These are phyloP conservation scores for Colletotrichum sublineola DNA, from an alignment of 2,329 filamentous ascomycete genomes.

Conservation along the genomic window DNA sequence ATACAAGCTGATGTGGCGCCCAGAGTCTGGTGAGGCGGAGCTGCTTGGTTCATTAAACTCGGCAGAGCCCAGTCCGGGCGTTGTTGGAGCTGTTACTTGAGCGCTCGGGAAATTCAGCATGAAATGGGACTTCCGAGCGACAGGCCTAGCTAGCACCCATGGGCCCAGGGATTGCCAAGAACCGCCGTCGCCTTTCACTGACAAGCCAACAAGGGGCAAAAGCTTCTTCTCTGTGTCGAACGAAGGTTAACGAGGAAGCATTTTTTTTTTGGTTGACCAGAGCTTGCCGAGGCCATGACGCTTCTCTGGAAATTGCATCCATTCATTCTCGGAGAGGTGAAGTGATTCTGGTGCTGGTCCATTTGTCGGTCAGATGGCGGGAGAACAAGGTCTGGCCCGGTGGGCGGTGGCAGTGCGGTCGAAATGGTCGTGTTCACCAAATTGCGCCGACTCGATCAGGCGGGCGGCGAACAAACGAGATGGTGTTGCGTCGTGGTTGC, in stretches of 20 bases:
- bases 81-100: constrained; percentile 17
- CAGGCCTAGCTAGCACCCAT: neutral
- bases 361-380: neutral
- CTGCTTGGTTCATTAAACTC: constrained; percentile 25
- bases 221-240: constrained; percentile 18
- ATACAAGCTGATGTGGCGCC: constrained; percentile 22
- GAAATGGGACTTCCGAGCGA: constrained; percentile 3
- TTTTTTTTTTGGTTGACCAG: constrained; percentile 3
- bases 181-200: neutral
- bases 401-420: constrained; percentile 22
- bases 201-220: neutral
- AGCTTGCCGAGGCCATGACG: constrained; percentile 4
- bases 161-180: constrained; percentile 8
- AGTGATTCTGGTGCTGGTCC: neutral
- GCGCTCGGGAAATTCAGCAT: neutral
- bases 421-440: constrained; percentile 2
- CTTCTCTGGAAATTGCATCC: constrained; percentile 8
- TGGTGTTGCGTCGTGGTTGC: constrained; percentile 7
- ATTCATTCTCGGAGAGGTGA: neutral
- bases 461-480: constrained; percentile 18
- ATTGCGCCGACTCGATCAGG: constrained; percentile 29
- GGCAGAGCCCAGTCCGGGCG: constrained; percentile 1
- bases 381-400: constrained; percentile 19
- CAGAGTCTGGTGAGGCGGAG: constrained; percentile 12
- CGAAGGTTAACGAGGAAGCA: neutral